Evolutionary conservation across 164 flowering plant genomes (phyloP).

Genomic region (Stephania yunnanensis): DNA sequence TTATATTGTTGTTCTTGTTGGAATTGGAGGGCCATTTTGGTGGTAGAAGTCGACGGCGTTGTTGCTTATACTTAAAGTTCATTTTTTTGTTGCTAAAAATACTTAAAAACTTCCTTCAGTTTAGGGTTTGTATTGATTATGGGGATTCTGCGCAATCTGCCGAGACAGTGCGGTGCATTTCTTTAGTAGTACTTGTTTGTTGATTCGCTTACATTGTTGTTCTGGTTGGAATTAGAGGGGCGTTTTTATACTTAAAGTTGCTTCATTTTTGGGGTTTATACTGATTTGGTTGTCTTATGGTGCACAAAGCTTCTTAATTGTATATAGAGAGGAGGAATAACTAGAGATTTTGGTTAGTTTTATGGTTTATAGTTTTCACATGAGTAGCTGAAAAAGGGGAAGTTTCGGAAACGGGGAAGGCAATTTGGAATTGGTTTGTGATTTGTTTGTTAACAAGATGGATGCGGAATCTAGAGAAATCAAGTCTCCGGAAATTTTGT

Average conservation of each 20-base stretch:
- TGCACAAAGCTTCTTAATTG: not conserved
- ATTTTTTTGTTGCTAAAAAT: too few species aligned
- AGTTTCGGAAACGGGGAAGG: not conserved
- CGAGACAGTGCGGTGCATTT: too few species aligned
- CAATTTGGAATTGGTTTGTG: not conserved
- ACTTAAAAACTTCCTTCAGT: too few species aligned
- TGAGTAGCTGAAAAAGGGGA: too few species aligned
- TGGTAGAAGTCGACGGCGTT: too few species aligned
- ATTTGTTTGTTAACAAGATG: not conserved
- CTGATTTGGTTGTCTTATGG: not conserved
- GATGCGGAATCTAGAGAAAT: constrained; percentile 40
- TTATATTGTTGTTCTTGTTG: too few species aligned
- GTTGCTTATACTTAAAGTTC: not conserved
- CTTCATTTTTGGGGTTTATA: too few species aligned
- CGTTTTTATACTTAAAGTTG: not conserved
- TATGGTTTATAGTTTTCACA: not conserved
- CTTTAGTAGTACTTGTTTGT: not conserved
- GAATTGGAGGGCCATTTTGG: not conserved
- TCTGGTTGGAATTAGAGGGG: not conserved
- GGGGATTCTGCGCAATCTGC: too few species aligned
- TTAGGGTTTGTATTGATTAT: too few species aligned
- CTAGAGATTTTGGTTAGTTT: not conserved
- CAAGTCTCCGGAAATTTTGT: constrained; percentile 41
- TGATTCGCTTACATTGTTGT: not conserved
- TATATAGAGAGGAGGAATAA: not conserved